Conservation (phyloP, 805 yeast genomes). For the Yarrowia hollandica region DNA sequence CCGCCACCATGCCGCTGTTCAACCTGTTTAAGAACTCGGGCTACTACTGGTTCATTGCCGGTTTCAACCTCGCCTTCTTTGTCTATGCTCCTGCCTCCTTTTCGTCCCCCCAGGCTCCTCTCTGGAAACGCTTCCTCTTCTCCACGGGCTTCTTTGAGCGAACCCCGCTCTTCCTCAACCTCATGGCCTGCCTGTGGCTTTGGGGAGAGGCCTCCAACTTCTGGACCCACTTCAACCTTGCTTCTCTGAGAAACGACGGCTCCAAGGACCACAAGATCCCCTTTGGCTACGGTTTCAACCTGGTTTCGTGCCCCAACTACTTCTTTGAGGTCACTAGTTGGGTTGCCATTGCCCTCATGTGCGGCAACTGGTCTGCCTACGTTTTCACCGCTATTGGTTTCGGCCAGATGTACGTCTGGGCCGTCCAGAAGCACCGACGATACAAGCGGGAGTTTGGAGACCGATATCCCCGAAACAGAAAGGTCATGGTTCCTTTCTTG, state of each 20-base stretch:
- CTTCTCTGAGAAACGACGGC: constrained; percentile 54
- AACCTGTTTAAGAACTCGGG: constrained; percentile 84
- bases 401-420: constrained; percentile 89
- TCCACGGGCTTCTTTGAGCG: constrained; percentile 32
- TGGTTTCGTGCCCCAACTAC: constrained; percentile 91
- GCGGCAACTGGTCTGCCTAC: constrained; percentile 74
- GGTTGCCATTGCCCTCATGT: constrained; percentile 67
- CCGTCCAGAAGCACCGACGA: constrained; percentile 75
- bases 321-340: constrained; percentile 81
- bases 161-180: constrained; percentile 18
- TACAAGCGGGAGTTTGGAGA: constrained; percentile 70
- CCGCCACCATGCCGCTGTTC: constrained; percentile 87
- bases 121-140: constrained; percentile 34
- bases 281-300: constrained; percentile 76
- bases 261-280: constrained; percentile 69
- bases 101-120: constrained; percentile 32
- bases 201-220: constrained; percentile 72
- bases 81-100: constrained; percentile 48
- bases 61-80: constrained; percentile 56
- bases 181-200: constrained; percentile 38
- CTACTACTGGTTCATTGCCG: constrained; percentile 93
- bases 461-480: constrained; percentile 75
- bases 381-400: constrained; percentile 70
- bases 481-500: constrained; percentile 76
- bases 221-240: constrained; percentile 65